These are phyloP conservation scores for Cladophialophora chaetospira DNA, from an alignment of 2,329 filamentous ascomycete genomes.

Conservation along the genomic window DNA sequence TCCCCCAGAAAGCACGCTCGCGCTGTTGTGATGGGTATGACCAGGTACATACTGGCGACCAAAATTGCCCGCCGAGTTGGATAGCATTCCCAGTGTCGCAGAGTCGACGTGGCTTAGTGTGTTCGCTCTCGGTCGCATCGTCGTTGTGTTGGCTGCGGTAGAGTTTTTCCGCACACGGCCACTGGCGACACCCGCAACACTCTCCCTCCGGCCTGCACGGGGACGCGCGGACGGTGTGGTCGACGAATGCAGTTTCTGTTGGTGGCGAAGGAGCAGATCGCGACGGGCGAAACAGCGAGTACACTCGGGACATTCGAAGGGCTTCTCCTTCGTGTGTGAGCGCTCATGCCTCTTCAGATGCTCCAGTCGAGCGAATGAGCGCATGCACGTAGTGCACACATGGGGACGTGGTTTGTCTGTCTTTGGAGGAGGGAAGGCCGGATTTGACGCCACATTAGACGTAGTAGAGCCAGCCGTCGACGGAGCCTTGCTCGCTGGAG, in stretches of 20 bases:
- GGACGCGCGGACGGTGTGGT: slow-evolving; percentile 84
- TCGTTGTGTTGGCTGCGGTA: slow-evolving; percentile 62
- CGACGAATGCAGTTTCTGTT: slow-evolving; percentile 97
- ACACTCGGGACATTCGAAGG: slow-evolving; percentile 95
- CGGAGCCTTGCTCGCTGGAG: slow-evolving; percentile 13
- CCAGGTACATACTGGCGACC: slow-evolving; percentile 50
- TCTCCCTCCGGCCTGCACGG: slow-evolving; percentile 81
- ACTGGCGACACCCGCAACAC: slow-evolving; percentile 68
- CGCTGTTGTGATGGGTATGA: slow-evolving; percentile 73
- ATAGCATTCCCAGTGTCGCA: slow-evolving; percentile 71
- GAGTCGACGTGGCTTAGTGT: slow-evolving; percentile 93
- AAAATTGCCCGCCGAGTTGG: slow-evolving; percentile 47
- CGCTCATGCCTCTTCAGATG: slow-evolving; percentile 96
- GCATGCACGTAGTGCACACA: slow-evolving; percentile 84
- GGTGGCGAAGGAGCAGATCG: slow-evolving; percentile 87
- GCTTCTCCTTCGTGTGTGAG: slow-evolving; percentile 98
- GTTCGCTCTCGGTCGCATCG: slow-evolving; percentile 85
- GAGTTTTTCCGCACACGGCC: slow-evolving; percentile 89
- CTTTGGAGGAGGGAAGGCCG: slow-evolving; percentile 70
- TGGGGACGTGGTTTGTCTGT: slow-evolving; percentile 97
- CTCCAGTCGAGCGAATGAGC: slow-evolving; percentile 91
- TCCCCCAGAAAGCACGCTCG: slow-evolving; percentile 63
- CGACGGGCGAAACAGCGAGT: slow-evolving; percentile 90
- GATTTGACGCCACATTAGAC: slow-evolving; percentile 5
- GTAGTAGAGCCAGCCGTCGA: slow-evolving; percentile 13